These are phyloP conservation scores for Tilletiaria anomala DNA, from an alignment of 1,284 basidiomycete genomes.

Conservation along the genomic window DNA sequence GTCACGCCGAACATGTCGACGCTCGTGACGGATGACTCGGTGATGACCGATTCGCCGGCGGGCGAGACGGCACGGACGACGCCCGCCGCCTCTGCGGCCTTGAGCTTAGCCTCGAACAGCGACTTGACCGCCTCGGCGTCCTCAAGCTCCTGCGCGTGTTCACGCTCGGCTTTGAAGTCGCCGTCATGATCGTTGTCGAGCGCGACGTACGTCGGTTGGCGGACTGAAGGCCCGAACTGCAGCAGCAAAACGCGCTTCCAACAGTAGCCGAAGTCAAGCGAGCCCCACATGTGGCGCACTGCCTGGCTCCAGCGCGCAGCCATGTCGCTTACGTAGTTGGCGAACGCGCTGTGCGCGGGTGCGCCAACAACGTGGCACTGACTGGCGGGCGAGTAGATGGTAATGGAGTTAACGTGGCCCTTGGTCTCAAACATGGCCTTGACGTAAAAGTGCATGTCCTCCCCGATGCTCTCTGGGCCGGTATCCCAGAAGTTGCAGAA, in stretches of 20 bases:
- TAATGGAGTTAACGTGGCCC: conserved; percentile 31
- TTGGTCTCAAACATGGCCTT: conserved; percentile 36
- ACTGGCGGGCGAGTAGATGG: conserved; percentile 37
- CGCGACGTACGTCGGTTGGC: neutral
- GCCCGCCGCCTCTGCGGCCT: too few relatives aligned
- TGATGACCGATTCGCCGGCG: too few relatives aligned
- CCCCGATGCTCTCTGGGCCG: conserved; percentile 35
- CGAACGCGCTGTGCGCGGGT: conserved; percentile 10
- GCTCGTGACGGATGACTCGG: conserved; percentile 5
- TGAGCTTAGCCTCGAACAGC: too few relatives aligned
- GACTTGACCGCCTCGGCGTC: too few relatives aligned
- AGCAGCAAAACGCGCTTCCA: conserved; percentile 21
- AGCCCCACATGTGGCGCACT: conserved; percentile 34
- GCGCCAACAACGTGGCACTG: conserved; percentile 36
- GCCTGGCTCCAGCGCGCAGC: conserved; percentile 36
- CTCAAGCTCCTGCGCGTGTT: neutral
- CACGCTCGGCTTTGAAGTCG: neutral
- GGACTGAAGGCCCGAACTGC: conserved; percentile 18
- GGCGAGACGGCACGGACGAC: neutral
- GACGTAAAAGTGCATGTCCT: conserved; percentile 39
- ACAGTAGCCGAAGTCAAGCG: conserved; percentile 21
- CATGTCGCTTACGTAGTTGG: conserved; percentile 25
- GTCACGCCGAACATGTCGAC: conserved; percentile 1
- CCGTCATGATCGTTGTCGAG: conserved; percentile 2
- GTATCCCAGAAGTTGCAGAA: conserved; percentile 37